These are phyloP conservation scores for Botrytis aclada DNA, from an alignment of 2,329 filamentous ascomycete genomes.

Conservation along the genomic window DNA sequence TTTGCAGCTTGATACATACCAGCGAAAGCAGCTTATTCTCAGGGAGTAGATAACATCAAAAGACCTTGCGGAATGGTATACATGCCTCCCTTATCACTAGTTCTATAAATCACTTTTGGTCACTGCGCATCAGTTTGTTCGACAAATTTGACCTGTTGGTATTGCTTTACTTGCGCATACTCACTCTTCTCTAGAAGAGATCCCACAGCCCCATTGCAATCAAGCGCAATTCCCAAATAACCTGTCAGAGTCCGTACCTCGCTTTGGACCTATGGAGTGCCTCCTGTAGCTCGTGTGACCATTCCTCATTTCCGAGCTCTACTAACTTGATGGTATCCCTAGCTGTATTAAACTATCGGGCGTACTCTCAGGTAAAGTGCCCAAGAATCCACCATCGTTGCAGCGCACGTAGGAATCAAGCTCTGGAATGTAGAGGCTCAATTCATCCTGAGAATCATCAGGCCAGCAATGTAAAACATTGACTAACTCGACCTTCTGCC, in stretches of 20 bases:
- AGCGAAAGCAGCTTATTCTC: background rate
- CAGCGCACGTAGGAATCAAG: background rate
- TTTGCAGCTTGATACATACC: background rate
- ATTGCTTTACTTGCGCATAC: background rate
- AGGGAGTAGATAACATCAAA: background rate
- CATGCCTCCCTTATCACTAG: background rate
- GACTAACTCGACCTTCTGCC: background rate
- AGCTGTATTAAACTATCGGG: background rate
- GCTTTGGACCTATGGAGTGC: background rate
- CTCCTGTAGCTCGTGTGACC: background rate
- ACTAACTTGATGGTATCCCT: background rate
- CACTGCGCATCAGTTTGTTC: background rate
- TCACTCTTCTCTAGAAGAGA: fast-evolving
- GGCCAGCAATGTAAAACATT: background rate
- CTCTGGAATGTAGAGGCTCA: background rate
- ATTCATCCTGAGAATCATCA: background rate
- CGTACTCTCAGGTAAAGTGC: background rate
- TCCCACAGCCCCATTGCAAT: background rate
- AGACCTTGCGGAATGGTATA: background rate
- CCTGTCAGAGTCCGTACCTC: too few species aligned
- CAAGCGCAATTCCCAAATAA: background rate
- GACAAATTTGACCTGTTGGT: background rate
- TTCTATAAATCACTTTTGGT: background rate
- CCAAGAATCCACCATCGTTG: background rate
- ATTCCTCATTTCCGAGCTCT: background rate